These are phyloP conservation scores for Salicornia ramosissima DNA, from an alignment of 148 eudicot genomes.

Conservation along the genomic window DNA sequence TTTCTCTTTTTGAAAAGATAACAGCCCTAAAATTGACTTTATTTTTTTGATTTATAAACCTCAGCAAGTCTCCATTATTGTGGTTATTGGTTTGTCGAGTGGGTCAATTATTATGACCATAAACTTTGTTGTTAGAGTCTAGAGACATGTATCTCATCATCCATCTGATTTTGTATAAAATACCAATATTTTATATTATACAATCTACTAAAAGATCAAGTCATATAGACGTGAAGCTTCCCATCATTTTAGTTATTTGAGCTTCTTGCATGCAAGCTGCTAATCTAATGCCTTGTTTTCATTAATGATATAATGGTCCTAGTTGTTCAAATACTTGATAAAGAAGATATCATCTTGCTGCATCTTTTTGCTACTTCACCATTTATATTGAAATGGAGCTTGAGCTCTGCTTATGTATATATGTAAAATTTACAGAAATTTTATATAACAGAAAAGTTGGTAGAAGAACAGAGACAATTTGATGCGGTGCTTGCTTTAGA, in stretches of 20 bases:
- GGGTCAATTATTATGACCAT: too few relatives aligned
- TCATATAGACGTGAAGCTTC: neutral
- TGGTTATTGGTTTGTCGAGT: too few relatives aligned
- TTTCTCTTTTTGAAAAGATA: too few relatives aligned
- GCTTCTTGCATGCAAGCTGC: conserved; percentile 1
- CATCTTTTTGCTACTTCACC: neutral
- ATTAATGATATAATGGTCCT: conserved; percentile 1
- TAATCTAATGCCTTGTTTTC: neutral
- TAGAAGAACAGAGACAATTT: conserved; percentile 65
- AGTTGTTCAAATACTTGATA: neutral
- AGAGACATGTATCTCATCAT: too few relatives aligned
- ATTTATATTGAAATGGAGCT: neutral
- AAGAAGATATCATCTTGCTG: neutral
- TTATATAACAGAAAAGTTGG: conserved; percentile 64
- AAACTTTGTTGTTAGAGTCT: too few relatives aligned
- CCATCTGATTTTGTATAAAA: too few relatives aligned
- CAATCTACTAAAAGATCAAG: neutral
- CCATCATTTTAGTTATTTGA: neutral
- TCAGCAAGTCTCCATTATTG: too few relatives aligned
- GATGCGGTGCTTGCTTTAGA: conserved; percentile 92
- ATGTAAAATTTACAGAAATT: conserved; percentile 11
- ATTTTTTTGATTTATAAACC: too few relatives aligned
- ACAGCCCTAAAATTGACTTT: too few relatives aligned
- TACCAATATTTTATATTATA: too few relatives aligned
- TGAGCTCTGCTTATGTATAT: neutral